These are phyloP conservation scores for Ogataea thermomethanolica DNA, from an alignment of 805 yeast genomes.

Conservation along the genomic window DNA sequence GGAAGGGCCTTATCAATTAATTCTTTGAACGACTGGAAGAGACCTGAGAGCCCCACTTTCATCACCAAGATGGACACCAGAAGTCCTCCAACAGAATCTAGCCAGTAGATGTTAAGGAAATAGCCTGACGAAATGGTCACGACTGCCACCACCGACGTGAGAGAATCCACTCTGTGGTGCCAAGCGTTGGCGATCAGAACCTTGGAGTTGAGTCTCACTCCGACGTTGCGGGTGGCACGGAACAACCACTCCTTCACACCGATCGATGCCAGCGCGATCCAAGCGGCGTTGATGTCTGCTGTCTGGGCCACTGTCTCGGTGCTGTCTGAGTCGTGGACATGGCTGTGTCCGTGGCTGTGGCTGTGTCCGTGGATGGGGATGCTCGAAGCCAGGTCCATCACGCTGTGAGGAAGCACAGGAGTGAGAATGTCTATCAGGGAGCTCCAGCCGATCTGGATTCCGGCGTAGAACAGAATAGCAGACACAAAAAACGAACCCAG, in stretches of 20 bases:
- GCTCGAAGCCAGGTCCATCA: conserved; percentile 51
- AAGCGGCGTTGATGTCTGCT: conserved; percentile 86
- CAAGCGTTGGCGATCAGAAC: conserved; percentile 96
- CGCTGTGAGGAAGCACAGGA: conserved; percentile 59
- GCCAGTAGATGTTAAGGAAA: conserved; percentile 70
- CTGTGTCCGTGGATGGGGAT: conserved; percentile 52
- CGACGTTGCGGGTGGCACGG: conserved; percentile 78
- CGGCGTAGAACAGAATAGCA: conserved; percentile 78
- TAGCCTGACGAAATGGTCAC: conserved; percentile 85
- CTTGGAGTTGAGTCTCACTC: conserved; percentile 72
- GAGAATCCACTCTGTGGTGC: conserved; percentile 95
- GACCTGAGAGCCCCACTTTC: conserved; percentile 79
- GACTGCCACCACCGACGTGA: conserved; percentile 88
- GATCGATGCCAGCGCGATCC: conserved; percentile 91
- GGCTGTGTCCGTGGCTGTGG: conserved; percentile 45
- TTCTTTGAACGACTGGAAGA: conserved; percentile 66
- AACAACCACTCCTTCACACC: conserved; percentile 84
- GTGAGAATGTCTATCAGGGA: conserved; percentile 67
- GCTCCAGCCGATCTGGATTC: conserved; percentile 85
- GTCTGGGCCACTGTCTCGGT: conserved; percentile 26
- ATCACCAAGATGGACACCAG: conserved; percentile 79
- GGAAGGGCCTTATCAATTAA: conserved; percentile 70
- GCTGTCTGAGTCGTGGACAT: conserved; percentile 13
- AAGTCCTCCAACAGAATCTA: conserved; percentile 91
- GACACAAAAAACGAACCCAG: conserved; percentile 89